A percentile compares a stretch with the other conserved stretches of the same genome.
phyloP scores from a whole-genome alignment of 768 basidiomycete species.

The Nevesoporus exiguus region DNA sequence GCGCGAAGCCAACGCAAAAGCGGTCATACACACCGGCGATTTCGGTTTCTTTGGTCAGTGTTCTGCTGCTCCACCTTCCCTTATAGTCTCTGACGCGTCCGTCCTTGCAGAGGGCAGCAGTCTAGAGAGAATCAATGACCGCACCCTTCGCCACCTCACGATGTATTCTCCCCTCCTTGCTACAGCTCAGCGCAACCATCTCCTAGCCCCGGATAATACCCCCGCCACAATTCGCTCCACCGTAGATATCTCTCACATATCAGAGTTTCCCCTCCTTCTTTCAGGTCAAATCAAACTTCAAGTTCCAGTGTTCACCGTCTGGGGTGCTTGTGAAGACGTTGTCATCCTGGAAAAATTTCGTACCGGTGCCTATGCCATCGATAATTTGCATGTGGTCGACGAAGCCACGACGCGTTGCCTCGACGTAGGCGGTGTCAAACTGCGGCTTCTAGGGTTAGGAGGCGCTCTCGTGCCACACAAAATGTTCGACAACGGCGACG shows the following conservation, averaged over 20 bases:
- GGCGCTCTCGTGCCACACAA: slow-evolving; percentile 95
- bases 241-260: slow-evolving; percentile 75
- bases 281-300: slow-evolving; percentile 87
- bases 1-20: slow-evolving; percentile 81
- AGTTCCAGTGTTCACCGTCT: slow-evolving; percentile 93
- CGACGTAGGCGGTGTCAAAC: slow-evolving; percentile 89
- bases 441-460: slow-evolving; percentile 92
- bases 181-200: slow-evolving; percentile 72
- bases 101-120: slow-evolving; percentile 61
- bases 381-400: slow-evolving; percentile 89
- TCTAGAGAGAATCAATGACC: slow-evolving; percentile 88
- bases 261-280: slow-evolving; percentile 91
- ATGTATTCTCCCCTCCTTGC: slow-evolving; percentile 95
- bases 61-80: slow-evolving; percentile 2
- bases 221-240: slow-evolving; percentile 67
- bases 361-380: slow-evolving; percentile 72
- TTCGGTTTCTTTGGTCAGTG: slow-evolving; percentile 93
- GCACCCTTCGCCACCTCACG: slow-evolving; percentile 91
- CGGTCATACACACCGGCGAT: slow-evolving; percentile 96
- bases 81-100: slow-evolving; percentile 17
- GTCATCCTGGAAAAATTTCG: slow-evolving; percentile 91
- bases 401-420: slow-evolving; percentile 93
- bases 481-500: slow-evolving; percentile 92
- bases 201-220: slow-evolving; percentile 70
- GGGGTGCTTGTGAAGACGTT: slow-evolving; percentile 98